A percentile compares a stretch with the other conserved stretches of the same genome.
These are phyloP conservation scores for Barnettozyma populi DNA, from an alignment of 805 yeast species.

Conservation along the genomic window DNA sequence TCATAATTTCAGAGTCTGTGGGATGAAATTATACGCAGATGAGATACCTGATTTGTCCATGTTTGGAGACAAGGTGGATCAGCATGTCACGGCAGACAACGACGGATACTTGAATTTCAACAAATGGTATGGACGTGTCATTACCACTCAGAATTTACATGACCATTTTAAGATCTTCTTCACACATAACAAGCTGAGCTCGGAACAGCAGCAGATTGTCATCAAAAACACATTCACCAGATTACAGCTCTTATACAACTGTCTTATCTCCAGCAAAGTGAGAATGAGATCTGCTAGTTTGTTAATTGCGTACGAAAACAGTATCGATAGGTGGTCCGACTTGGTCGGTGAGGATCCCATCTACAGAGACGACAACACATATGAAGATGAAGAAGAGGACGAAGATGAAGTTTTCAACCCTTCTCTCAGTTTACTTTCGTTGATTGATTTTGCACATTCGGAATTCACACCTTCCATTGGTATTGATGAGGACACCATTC, in stretches of 20 bases:
- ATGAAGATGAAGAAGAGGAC: constrained; percentile 31
- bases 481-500: constrained; percentile 63
- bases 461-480: constrained; percentile 55
- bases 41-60: constrained; percentile 11
- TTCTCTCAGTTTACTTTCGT: constrained; percentile 48
- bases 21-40: constrained; percentile 57
- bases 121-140: constrained; percentile 65
- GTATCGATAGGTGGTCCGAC: constrained; percentile 45
- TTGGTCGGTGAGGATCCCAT: constrained; percentile 36
- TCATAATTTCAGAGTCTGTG: constrained; percentile 75
- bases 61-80: constrained; percentile 13
- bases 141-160: constrained; percentile 38
- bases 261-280: constrained; percentile 56
- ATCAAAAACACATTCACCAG: constrained; percentile 47
- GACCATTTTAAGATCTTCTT: constrained; percentile 45
- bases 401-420: constrained; percentile 22
- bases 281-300: constrained; percentile 69
- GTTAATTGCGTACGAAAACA: constrained; percentile 70
- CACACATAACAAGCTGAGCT: constrained; percentile 31
- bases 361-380: constrained; percentile 29
- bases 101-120: constrained; percentile 48
- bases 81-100: constrained; percentile 18
- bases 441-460: constrained; percentile 93
- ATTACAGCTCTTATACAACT: constrained; percentile 59
- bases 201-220: constrained; percentile 32